Percentiles rank a stretch among this genome's conserved stretches.
Evolutionary conservation across 1,284 basidiomycete genomes (phyloP).

Genomic region (Moesziomyces antarcticus): DNA sequence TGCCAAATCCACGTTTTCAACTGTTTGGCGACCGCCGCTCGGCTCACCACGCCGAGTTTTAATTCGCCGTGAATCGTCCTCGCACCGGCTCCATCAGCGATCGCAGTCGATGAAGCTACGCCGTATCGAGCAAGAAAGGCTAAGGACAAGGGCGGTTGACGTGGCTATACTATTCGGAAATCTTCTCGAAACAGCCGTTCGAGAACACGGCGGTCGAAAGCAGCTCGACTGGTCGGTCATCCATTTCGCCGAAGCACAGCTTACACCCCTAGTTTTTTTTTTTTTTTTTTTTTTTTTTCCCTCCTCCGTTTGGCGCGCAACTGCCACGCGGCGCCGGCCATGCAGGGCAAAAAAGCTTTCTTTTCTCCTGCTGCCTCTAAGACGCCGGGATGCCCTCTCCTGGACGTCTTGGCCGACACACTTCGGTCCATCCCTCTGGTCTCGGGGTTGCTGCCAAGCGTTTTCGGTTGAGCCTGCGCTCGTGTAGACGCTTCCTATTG

Average conservation of each 20-base stretch:
- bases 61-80: neutral
- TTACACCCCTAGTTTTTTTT: neutral
- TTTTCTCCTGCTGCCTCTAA: neutral
- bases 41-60: neutral
- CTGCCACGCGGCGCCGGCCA: constrained; percentile 3
- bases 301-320: constrained; percentile 1
- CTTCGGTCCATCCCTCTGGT: too few relatives aligned
- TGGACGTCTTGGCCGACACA: too few relatives aligned
- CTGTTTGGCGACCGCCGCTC: neutral
- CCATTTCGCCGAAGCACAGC: neutral
- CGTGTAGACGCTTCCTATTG: too few relatives aligned
- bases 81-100: too few relatives aligned
- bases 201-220: neutral
- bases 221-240: neutral
- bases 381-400: too few relatives aligned
- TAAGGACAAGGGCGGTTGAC: too few relatives aligned
- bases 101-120: too few relatives aligned
- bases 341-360: neutral
- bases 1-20: neutral
- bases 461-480: too few relatives aligned
- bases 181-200: neutral
- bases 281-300: too few relatives aligned
- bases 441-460: too few relatives aligned
- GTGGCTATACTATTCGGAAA: too few relatives aligned
- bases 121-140: too few relatives aligned